phyloP scores from a whole-genome alignment of 1,139 yeast genomes.

The Zygosaccharomyces pseudobailii region DNA sequence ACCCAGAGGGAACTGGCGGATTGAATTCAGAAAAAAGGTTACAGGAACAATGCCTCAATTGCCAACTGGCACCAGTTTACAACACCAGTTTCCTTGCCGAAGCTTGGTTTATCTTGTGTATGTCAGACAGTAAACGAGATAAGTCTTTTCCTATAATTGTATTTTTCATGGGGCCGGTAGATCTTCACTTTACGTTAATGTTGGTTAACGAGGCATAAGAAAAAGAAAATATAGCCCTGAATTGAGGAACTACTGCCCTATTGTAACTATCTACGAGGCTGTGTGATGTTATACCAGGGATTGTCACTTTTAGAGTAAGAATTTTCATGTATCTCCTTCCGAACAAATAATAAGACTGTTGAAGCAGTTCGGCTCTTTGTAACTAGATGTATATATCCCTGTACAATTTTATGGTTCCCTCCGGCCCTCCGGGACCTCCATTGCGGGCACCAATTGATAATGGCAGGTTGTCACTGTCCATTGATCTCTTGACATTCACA shows the following conservation, averaged over 20 bases:
- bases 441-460: too few species aligned
- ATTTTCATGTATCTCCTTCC: too few species aligned
- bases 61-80: neutral
- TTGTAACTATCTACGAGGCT: neutral
- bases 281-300: neutral
- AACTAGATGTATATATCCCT: too few species aligned
- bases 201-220: neutral
- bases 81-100: neutral
- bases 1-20: neutral
- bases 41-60: neutral
- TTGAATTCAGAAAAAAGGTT: neutral
- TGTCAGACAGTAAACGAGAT: neutral
- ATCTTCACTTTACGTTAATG: neutral
- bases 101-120: neutral
- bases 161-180: neutral
- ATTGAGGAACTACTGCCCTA: neutral
- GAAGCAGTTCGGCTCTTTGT: too few species aligned
- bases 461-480: too few species aligned
- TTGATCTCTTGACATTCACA: too few species aligned
- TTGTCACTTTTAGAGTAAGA: too few species aligned
- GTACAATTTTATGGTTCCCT: too few species aligned
- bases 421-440: too few species aligned
- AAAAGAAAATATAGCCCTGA: neutral
- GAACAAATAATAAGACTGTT: too few species aligned
- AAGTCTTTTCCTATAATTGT: too few species aligned